phyloP scores from a whole-genome alignment of 352 stramenopile genomes.

The Globisporangium nodosum region DNA sequence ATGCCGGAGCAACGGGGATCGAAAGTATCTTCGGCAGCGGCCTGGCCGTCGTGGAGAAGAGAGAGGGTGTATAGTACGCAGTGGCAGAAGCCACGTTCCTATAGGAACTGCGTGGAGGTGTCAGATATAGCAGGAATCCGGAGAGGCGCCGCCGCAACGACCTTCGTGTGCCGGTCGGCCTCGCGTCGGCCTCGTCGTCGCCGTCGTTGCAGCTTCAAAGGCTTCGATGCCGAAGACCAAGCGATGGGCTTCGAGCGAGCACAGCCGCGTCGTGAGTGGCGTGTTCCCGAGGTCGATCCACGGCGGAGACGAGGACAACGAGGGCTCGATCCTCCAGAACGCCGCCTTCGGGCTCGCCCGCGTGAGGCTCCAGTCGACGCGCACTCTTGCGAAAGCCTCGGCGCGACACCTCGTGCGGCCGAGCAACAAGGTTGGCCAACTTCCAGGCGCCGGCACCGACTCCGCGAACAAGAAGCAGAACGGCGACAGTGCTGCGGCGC shows the following conservation, averaged over 20 bases:
- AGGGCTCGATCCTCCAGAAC: conserved; percentile 13
- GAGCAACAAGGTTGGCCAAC: not conserved
- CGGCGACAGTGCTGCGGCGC: not conserved
- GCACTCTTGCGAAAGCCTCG: conserved; percentile 5
- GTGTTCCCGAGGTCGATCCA: conserved; percentile 16
- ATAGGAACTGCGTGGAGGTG: no score
- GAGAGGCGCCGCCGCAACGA: no score
- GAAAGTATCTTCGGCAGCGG: no score
- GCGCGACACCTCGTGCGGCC: conserved; percentile 1
- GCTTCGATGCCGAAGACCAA: conserved; percentile 10
- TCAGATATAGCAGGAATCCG: no score
- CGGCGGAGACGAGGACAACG: conserved; percentile 11
- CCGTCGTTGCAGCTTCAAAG: no score
- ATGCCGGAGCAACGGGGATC: no score
- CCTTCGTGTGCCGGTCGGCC: not conserved
- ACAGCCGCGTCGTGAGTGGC: conserved; percentile 14
- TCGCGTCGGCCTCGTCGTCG: not conserved
- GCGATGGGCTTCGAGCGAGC: conserved; percentile 14
- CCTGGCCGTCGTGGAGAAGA: no score
- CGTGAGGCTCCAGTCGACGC: conserved; percentile 10
- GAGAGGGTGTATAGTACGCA: no score
- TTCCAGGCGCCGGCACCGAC: not conserved
- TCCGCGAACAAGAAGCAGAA: not conserved
- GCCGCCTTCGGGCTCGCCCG: conserved; percentile 11
- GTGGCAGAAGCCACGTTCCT: no score